phyloP scores from a whole-genome alignment of 2,329 filamentous ascomycete species.

The Phyllosticta citrichinensis region DNA sequence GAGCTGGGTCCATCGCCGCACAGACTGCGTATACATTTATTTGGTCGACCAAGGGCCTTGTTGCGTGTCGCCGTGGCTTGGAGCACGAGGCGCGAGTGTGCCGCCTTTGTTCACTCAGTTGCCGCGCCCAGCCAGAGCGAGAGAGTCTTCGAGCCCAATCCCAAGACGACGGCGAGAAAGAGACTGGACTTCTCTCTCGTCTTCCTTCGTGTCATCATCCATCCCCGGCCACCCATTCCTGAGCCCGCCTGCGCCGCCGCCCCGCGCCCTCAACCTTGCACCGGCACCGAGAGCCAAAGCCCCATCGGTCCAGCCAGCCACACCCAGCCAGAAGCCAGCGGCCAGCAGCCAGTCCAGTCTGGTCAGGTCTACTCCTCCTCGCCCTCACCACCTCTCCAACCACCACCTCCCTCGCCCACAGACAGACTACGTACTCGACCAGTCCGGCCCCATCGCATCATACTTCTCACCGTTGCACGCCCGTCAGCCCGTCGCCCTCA shows the following conservation, averaged over 20 bases:
- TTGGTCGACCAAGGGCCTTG: not conserved
- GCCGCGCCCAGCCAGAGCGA: not conserved
- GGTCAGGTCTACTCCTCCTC: not conserved
- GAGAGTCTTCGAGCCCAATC: not conserved
- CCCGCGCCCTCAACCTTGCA: not conserved
- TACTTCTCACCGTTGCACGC: not conserved
- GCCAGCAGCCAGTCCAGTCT: not conserved
- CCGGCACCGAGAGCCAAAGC: not conserved
- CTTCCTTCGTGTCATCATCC: not conserved
- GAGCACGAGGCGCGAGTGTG: not conserved
- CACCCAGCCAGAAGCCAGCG: not conserved
- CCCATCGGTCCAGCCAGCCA: not conserved
- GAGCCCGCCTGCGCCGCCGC: not conserved
- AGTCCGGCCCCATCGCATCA: not conserved
- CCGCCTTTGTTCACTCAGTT: not conserved
- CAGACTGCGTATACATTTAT: no score
- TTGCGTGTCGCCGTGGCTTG: not conserved
- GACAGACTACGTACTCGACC: constrained; percentile 4
- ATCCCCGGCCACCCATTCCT: not conserved
- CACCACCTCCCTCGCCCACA: not conserved
- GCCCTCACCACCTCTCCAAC: constrained; percentile 2
- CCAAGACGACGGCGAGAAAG: no score
- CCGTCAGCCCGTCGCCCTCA: not conserved
- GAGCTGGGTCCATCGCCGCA: no score
- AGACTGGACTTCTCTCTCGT: no score